phyloP scores from a whole-genome alignment of 331 rosid genomes.

The Quercus phellos region DNA sequence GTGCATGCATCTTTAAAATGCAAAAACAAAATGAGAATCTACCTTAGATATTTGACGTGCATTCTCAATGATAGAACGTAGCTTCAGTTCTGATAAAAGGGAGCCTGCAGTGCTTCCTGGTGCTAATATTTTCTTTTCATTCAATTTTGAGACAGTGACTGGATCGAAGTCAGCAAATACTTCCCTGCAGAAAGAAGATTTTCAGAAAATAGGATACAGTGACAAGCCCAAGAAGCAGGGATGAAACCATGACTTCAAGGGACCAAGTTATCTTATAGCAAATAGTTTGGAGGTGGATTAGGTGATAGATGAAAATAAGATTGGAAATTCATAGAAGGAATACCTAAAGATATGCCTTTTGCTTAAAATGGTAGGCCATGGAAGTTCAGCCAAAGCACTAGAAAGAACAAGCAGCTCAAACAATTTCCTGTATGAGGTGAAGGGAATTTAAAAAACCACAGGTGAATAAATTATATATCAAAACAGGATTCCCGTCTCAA shows the following conservation, averaged over 20 bases:
- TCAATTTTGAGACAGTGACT: constrained; percentile 52
- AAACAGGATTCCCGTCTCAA: background rate
- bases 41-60: constrained; percentile 71
- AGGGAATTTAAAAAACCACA: constrained; percentile 25
- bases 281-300: constrained; percentile 4
- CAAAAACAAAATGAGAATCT: constrained; percentile 29
- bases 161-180: constrained; percentile 73
- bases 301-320: constrained; percentile 1
- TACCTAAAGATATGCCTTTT: constrained; percentile 78
- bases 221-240: background rate
- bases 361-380: constrained; percentile 82
- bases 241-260: constrained; percentile 3
- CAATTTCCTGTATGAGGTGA: constrained; percentile 52
- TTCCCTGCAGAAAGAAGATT: constrained; percentile 55
- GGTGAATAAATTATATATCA: background rate
- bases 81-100: constrained; percentile 62
- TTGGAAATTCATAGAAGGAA: constrained; percentile 2
- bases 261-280: background rate
- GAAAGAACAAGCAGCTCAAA: constrained; percentile 86
- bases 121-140: constrained; percentile 59
- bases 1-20: constrained; percentile 5
- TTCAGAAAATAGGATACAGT: constrained; percentile 7
- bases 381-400: constrained; percentile 67
- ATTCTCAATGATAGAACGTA: constrained; percentile 63
- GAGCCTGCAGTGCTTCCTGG: constrained; percentile 60